Percentiles rank a stretch among this genome's conserved stretches.
phyloP scores from a whole-genome alignment of 148 eudicot species.

The Mesembryanthemum crystallinum region DNA sequence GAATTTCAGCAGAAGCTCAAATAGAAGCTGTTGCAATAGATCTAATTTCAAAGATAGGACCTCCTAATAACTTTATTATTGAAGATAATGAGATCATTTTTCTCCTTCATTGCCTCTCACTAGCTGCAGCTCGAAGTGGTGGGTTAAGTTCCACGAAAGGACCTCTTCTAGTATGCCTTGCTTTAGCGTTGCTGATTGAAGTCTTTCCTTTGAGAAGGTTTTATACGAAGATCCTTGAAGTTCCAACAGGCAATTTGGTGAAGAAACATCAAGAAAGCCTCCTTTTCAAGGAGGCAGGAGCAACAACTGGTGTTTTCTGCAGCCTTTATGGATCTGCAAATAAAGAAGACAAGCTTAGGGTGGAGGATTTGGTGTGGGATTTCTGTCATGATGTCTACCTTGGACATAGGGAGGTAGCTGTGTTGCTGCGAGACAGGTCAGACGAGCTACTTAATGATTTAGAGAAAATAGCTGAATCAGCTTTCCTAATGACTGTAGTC shows the following conservation, averaged over 20 bases:
- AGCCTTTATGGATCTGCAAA: conserved; percentile 62
- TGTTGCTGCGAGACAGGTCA: conserved; percentile 47
- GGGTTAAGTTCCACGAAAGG: conserved; percentile 42
- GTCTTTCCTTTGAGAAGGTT: conserved; percentile 61
- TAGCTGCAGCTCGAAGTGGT: conserved; percentile 80
- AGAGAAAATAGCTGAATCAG: conserved; percentile 86
- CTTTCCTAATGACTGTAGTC: conserved; percentile 89
- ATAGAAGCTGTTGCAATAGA: conserved; percentile 55
- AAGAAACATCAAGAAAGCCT: conserved; percentile 54
- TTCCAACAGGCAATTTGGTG: conserved; percentile 36
- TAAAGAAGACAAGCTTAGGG: conserved; percentile 52
- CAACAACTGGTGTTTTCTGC: conserved; percentile 76
- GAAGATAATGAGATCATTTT: conserved; percentile 37
- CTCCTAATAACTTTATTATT: conserved; percentile 5
- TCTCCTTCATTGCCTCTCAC: conserved; percentile 57
- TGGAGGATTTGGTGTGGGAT: conserved; percentile 69
- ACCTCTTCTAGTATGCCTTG: conserved; percentile 57
- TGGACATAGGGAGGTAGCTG: conserved; percentile 62
- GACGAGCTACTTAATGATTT: conserved; percentile 56
- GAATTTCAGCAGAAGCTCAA: conserved; percentile 50
- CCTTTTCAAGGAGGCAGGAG: conserved; percentile 86
- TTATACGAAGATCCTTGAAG: conserved; percentile 41
- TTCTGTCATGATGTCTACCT: conserved; percentile 66
- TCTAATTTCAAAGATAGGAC: conserved; percentile 40
- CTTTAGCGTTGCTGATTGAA: conserved; percentile 66